Evolutionary conservation across 306 rosid genomes (phyloP).

Genomic region (Fragaria ananassa): DNA sequence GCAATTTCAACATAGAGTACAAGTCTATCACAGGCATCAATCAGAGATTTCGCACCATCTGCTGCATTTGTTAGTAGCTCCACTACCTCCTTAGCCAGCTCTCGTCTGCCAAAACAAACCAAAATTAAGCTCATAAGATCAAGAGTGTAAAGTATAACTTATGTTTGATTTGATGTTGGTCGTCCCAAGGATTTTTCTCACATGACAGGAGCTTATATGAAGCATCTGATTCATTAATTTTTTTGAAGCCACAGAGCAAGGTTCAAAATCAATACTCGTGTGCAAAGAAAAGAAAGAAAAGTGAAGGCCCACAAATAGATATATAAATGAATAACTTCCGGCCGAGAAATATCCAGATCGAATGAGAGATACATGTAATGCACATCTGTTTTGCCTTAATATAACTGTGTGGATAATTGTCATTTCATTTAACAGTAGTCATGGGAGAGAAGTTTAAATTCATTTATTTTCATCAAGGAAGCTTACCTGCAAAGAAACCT

Average conservation of each 20-base stretch:
- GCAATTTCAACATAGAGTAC: slow-evolving; percentile 85
- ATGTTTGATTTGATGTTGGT: neutral
- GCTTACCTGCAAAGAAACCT: slow-evolving; percentile 89
- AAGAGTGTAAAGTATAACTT: neutral
- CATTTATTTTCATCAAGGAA: slow-evolving; percentile 8
- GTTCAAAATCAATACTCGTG: too few relatives aligned
- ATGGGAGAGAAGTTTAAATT: neutral
- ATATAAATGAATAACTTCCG: too few relatives aligned
- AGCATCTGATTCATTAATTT: too few relatives aligned
- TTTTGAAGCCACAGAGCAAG: too few relatives aligned
- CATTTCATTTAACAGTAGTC: neutral
- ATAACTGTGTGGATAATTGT: neutral
- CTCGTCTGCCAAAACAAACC: slow-evolving; percentile 56
- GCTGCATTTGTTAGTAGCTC: slow-evolving; percentile 89
- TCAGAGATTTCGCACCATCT: slow-evolving; percentile 94
- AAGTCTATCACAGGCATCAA: slow-evolving; percentile 92
- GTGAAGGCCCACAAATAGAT: too few relatives aligned
- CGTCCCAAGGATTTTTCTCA: neutral
- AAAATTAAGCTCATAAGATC: neutral
- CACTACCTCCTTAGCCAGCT: slow-evolving; percentile 86
- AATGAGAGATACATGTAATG: neutral
- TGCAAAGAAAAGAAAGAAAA: too few relatives aligned
- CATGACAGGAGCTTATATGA: neutral
- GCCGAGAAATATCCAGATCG: too few relatives aligned
- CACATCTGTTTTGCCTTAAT: neutral